Base-by-base conservation (phyloP, 441 rosid species). In the Adansonia gregorii region DNA sequence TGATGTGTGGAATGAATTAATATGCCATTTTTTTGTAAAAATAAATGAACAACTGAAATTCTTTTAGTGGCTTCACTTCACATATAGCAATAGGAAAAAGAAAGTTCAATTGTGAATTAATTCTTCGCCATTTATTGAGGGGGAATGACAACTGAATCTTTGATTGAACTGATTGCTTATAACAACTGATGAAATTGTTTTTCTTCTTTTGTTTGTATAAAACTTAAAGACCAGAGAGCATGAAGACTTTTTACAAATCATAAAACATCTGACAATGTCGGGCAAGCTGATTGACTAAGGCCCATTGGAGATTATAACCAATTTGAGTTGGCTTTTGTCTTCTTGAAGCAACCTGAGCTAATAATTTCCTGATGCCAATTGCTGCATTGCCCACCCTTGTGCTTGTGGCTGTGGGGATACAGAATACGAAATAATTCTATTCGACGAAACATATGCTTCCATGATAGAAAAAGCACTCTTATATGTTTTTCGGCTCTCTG, bases 1-100 rank as follows among this genome's bases (percentile, higher is more conserved):
- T 55, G 99, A 95, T 87, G 88, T 89, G 24, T 94, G 99, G 98
- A 94, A 94, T 74, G 93, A 94, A 83, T 83, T 96, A 14, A 82
- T 96, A 60, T 94, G 89, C 83, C 96, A 93, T 83, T 82, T 83
- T 83, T 73, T 87, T 96, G 89, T 90, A 76, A 81, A 78, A 11
- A 55, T 45, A 66, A 60, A 43, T 48, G 61, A 43, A 35, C 54
- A 41, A 17, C 4, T 49, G 12, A 41, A 63, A 6, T 59, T 35
- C 24, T 35, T 43, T 14, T 39, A 11, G 76, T 8, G 35, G 67
- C 6, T 35, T 35, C 41, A 35, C 74, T 78, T 70, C 11, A 66
- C 41, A 27, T 73, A 56, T 14, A 54, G 61, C 76, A 67, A 67
- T 14, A 10, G 3, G 22, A 56, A 31, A 35, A 39, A 39, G 72